Evolutionary conservation across 257 asterid genomes (phyloP), one percentile per base, ranked within the genome.

Genomic region (Solanum infundibuliforme): DNA sequence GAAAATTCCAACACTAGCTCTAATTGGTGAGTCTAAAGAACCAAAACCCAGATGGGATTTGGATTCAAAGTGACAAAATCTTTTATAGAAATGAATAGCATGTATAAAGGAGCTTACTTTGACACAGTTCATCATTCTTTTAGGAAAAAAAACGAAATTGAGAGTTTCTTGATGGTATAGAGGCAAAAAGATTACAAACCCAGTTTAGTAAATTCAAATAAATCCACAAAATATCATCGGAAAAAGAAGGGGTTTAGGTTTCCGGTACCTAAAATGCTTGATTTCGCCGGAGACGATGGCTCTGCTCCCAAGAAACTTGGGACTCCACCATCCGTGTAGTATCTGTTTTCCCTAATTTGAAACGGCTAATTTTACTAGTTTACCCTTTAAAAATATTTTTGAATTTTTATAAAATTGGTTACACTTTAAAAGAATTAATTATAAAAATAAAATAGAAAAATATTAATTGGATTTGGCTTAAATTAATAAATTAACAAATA

Each of bases 1-100:
- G 87, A 95, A 95, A 86, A 97, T 90, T 12, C 96, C 98, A 74
- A 97, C 98, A 35, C 88, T 92, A 18, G 87, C 91, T 62, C 89
- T 29, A 88, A 85, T 88, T 11, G 87, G 90, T 77, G 88, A 12
- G 31, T 85, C 32, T 52, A 88, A 88, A 87, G 91, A 88, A 85
- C 34, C 87, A 39, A 68, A 84, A 89, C 86, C 85, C 88, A 74
- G 76, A 58, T 73, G 35, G 20, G 91, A 72, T 77, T 86, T 39
- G n/a, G 93, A 82, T 83, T 90, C 82, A 66, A 89, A 90, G 89
- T 86, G 90, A 77, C 90, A 74, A 75, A 82, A 85, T 87, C 90
- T 87, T 69, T 43, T 58, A 82, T 52, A 43, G 25, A 60, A 88
- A 85, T 41, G 68, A 52, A 83, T 74, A 82, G 66, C 46, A 86